Percentiles rank a stretch among this genome's conserved stretches.
phyloP scores from a whole-genome alignment of 2,329 filamentous ascomycete species.

The Fusarium luffae region DNA sequence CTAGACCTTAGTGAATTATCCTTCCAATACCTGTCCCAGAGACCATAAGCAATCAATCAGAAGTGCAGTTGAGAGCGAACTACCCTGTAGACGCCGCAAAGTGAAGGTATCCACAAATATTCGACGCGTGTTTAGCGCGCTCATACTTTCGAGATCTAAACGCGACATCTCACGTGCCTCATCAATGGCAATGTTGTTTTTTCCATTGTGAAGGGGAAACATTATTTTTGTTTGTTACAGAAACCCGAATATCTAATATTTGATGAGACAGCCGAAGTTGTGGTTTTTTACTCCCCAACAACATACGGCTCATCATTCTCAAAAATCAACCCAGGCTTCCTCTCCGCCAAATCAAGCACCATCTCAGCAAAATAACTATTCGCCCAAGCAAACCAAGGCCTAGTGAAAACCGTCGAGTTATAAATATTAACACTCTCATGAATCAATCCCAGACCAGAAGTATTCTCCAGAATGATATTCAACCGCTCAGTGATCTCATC shows the following conservation, averaged over 20 bases:
- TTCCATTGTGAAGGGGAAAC: too few relatives aligned
- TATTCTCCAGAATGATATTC: conserved; percentile 17
- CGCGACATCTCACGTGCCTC: background rate
- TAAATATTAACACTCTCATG: conserved; percentile 23
- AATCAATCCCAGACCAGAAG: conserved; percentile 5
- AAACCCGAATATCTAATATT: too few relatives aligned
- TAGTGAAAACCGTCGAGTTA: conserved; percentile 14
- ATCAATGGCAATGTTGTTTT: too few relatives aligned
- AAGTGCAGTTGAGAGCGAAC: too few relatives aligned
- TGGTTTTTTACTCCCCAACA: background rate
- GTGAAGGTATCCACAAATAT: background rate
- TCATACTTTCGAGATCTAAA: accelerated
- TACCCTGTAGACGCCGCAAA: background rate
- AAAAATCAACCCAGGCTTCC: conserved; percentile 15
- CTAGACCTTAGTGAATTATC: too few relatives aligned
- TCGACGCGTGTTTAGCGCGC: background rate
- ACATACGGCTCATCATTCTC: conserved; percentile 13
- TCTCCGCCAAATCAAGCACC: conserved; percentile 16
- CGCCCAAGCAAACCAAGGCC: conserved; percentile 30
- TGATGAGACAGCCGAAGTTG: background rate
- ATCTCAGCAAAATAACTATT: conserved; percentile 27
- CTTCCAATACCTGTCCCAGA: too few relatives aligned
- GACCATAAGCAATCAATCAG: too few relatives aligned
- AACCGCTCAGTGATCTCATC: conserved; percentile 4
- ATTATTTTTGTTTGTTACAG: too few relatives aligned